Conservation (phyloP, 108 stramenopile genomes). For the Stephanodiscus triporus region DNA sequence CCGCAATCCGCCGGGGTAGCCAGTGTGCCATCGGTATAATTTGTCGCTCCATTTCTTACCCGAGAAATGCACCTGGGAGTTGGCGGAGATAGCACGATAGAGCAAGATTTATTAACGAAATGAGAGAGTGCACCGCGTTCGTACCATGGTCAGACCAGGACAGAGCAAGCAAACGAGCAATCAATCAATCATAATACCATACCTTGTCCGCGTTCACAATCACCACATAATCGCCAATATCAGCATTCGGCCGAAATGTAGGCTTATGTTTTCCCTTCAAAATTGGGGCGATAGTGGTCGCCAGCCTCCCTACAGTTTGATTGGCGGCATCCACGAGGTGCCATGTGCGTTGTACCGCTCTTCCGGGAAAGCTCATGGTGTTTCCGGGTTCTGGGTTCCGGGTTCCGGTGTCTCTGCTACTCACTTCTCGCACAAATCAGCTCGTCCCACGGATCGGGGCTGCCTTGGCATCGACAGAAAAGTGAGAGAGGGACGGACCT, state of each 20-base stretch:
- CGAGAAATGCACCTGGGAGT: constrained; percentile 76
- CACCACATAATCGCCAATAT: constrained; percentile 94
- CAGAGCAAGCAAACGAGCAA: not conserved
- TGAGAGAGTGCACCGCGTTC: no score
- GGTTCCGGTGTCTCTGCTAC: no score
- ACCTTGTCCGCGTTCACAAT: constrained; percentile 93
- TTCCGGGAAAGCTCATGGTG: constrained; percentile 81
- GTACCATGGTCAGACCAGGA: not conserved
- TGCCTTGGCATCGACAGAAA: no score
- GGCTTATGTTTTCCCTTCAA: constrained; percentile 97
- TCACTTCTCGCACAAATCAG: no score
- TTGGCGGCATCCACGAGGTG: constrained; percentile 88
- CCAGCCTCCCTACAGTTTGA: constrained; percentile 94
- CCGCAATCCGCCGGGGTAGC: constrained; percentile 94
- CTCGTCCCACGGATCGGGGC: no score
- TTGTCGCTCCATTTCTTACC: constrained; percentile 94
- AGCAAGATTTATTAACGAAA: not conserved
- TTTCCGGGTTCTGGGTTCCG: no score
- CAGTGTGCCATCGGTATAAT: constrained; percentile 94
- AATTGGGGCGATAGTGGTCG: constrained; percentile 85
- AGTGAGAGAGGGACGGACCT: no score
- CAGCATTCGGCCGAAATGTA: constrained; percentile 89
- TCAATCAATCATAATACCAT: not conserved
- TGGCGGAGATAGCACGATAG: not conserved
- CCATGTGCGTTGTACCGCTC: constrained; percentile 84